A percentile compares a stretch with the other conserved stretches of the same genome.
These are phyloP conservation scores for Endocalyx cinctus DNA, from an alignment of 2,329 filamentous ascomycete species.

Conservation along the genomic window DNA sequence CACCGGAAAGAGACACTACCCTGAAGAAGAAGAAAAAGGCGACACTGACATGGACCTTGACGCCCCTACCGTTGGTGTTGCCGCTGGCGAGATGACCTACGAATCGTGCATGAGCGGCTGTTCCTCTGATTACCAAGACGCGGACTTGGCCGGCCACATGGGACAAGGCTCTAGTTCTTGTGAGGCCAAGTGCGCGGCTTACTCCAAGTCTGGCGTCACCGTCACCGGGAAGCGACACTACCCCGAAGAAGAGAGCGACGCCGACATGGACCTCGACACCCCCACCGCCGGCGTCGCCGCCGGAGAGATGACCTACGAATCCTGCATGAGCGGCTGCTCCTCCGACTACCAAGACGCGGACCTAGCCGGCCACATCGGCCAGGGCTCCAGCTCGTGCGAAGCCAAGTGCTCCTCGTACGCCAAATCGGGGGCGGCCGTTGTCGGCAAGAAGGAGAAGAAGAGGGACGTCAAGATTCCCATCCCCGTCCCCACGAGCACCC, in stretches of 20 bases:
- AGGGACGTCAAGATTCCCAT: background rate
- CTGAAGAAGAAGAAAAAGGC: background rate
- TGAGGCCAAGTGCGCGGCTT: conserved; percentile 1
- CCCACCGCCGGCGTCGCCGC: background rate
- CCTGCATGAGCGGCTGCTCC: conserved; percentile 5
- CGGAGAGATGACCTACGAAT: conserved; percentile 2
- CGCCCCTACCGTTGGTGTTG: background rate
- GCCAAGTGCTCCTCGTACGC: background rate
- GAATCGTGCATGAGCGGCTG: conserved; percentile 7
- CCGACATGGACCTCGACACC: background rate
- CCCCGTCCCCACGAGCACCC: background rate
- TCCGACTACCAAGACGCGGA: conserved; percentile 1
- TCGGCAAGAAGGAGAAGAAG: conserved; percentile 3
- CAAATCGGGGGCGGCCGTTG: background rate
- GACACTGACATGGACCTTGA: background rate
- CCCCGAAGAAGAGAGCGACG: background rate
- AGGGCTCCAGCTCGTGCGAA: conserved; percentile 1
- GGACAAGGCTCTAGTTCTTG: conserved; percentile 2
- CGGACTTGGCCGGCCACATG: conserved; percentile 1
- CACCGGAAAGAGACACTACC: background rate
- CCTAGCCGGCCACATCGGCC: conserved; percentile 1
- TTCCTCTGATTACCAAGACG: background rate
- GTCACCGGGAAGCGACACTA: conserved; percentile 1
- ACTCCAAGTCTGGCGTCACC: background rate
- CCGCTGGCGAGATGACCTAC: background rate